These are phyloP conservation scores for Colletotrichum sp. DNA, from an alignment of 2,329 filamentous ascomycete genomes.

Conservation along the genomic window DNA sequence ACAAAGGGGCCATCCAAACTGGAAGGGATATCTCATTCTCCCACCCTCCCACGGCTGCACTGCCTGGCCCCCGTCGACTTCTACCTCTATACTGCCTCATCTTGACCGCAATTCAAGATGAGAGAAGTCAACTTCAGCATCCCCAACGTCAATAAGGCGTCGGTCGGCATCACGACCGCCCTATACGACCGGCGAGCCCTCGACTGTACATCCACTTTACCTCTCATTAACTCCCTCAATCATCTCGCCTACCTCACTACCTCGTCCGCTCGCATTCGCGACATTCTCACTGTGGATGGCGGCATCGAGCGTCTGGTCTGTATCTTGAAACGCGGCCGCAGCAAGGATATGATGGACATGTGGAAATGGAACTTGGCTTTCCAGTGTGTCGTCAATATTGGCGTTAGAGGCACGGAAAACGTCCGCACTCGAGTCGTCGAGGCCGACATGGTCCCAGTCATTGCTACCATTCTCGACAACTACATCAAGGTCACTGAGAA, in stretches of 20 bases:
- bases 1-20: slow-evolving; percentile 16
- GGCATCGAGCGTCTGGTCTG: slow-evolving; percentile 95
- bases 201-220: slow-evolving; percentile 96
- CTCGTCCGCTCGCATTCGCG: slow-evolving; percentile 94
- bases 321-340: slow-evolving; percentile 96
- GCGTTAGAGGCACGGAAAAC: slow-evolving; percentile 91
- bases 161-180: slow-evolving; percentile 97
- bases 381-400: slow-evolving; percentile 98
- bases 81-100: background rate
- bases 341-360: slow-evolving; percentile 99
- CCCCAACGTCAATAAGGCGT: slow-evolving; percentile 99
- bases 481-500: slow-evolving; percentile 97
- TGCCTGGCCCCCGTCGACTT: slow-evolving; percentile 18
- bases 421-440: slow-evolving; percentile 96
- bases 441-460: slow-evolving; percentile 98
- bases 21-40: slow-evolving; percentile 8
- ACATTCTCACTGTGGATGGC: slow-evolving; percentile 98
- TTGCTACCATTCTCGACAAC: slow-evolving; percentile 97
- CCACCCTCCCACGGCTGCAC: slow-evolving; percentile 14
- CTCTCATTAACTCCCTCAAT: slow-evolving; percentile 98
- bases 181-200: slow-evolving; percentile 96
- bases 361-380: slow-evolving; percentile 99
- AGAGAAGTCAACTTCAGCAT: slow-evolving; percentile 99
- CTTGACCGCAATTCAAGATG: slow-evolving; percentile 66
- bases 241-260: slow-evolving; percentile 98